Conservation (phyloP, 2,329 filamentous ascomycete species). For the Keithomyces neogunnii region DNA sequence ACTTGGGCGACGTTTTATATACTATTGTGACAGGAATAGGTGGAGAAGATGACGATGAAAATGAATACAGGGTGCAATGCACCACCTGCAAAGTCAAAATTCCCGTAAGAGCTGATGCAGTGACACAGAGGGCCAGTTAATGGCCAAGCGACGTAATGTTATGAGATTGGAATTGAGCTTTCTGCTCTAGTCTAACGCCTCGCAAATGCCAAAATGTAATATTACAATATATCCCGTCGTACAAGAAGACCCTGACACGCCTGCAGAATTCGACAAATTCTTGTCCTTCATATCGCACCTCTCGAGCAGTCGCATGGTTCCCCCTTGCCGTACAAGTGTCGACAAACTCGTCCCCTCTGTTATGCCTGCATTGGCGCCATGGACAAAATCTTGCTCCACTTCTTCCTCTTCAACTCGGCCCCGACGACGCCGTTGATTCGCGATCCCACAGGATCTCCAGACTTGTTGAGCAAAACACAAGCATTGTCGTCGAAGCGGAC, state of each 20-base stretch:
- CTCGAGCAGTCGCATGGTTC: no score
- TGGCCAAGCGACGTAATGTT: not conserved
- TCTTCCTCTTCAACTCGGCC: conserved; percentile 77
- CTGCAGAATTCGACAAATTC: not conserved
- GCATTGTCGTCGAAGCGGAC: conserved; percentile 97
- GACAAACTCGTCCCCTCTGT: not conserved
- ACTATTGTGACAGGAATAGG: not conserved
- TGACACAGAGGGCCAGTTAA: not conserved
- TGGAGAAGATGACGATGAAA: not conserved
- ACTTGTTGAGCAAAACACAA: conserved; percentile 94
- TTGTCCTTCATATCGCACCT: no score
- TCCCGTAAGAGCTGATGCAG: not conserved
- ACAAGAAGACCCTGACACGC: conserved; percentile 7
- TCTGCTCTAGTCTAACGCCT: conserved; percentile 24
- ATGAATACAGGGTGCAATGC: not conserved
- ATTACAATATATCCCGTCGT: conserved; percentile 22
- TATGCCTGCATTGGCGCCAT: conserved; percentile 69
- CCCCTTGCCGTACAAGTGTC: no score
- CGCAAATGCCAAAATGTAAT: conserved; percentile 25
- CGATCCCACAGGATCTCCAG: conserved; percentile 88
- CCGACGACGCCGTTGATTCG: conserved; percentile 90
- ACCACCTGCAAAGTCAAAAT: not conserved
- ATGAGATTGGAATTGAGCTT: conserved; percentile 5
- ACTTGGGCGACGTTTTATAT: not conserved
- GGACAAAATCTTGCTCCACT: conserved; percentile 98